phyloP scores from a whole-genome alignment of 805 yeast genomes.

The Candida railenensis region DNA sequence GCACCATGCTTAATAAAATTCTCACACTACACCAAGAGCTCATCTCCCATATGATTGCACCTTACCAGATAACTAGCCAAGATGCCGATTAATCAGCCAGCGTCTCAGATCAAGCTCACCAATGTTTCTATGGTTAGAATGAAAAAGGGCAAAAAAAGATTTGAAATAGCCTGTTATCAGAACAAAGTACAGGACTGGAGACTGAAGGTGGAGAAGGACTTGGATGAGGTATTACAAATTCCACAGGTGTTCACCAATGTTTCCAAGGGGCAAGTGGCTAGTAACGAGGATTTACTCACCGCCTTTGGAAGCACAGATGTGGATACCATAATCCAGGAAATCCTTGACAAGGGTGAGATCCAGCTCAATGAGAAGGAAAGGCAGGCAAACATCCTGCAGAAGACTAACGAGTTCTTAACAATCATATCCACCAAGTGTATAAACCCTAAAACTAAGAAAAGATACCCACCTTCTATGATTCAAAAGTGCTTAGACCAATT shows the following conservation, averaged over 20 bases:
- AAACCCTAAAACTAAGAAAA: slow-evolving; percentile 82
- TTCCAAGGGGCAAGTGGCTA: slow-evolving; percentile 91
- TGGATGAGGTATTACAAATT: slow-evolving; percentile 94
- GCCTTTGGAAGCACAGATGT: slow-evolving; percentile 76
- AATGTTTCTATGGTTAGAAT: slow-evolving; percentile 91
- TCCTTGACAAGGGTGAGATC: slow-evolving; percentile 86
- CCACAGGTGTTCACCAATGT: slow-evolving; percentile 94
- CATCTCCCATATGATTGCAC: too few relatives aligned
- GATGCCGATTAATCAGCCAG: slow-evolving; percentile 72
- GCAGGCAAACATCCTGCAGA: slow-evolving; percentile 66
- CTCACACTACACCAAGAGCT: too few relatives aligned
- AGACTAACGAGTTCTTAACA: slow-evolving; percentile 78
- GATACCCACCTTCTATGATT: slow-evolving; percentile 94
- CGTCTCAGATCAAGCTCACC: slow-evolving; percentile 83
- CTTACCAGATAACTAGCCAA: neutral
- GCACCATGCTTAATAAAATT: too few relatives aligned
- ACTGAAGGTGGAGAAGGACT: slow-evolving; percentile 80
- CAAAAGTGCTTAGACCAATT: slow-evolving; percentile 78
- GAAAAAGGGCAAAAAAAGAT: slow-evolving; percentile 87
- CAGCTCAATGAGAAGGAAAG: slow-evolving; percentile 94
- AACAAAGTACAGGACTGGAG: slow-evolving; percentile 97
- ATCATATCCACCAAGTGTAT: slow-evolving; percentile 87
- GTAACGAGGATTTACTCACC: slow-evolving; percentile 73
- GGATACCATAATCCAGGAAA: slow-evolving; percentile 75
- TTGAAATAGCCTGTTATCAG: slow-evolving; percentile 94